These are phyloP conservation scores for Ogataea henricii DNA, from an alignment of 805 yeast species.

Conservation along the genomic window DNA sequence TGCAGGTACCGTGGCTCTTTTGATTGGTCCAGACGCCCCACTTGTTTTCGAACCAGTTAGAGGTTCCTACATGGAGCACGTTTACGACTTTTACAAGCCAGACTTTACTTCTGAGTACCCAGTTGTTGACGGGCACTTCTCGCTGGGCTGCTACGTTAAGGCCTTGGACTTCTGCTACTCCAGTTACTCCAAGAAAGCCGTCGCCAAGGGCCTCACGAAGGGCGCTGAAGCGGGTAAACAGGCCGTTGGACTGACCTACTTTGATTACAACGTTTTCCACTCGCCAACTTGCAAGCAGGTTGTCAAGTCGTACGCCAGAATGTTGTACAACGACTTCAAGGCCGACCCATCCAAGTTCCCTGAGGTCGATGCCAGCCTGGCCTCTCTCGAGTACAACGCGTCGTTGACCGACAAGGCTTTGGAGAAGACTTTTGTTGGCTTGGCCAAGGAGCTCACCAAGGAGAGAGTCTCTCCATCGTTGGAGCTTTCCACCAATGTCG, in stretches of 20 bases:
- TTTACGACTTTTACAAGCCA: constrained; percentile 97
- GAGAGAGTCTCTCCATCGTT: constrained; percentile 79
- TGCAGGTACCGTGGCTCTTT: constrained; percentile 93
- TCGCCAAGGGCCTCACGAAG: constrained; percentile 47
- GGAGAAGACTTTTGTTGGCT: constrained; percentile 81
- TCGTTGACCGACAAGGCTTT: constrained; percentile 76
- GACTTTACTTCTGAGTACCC: constrained; percentile 96
- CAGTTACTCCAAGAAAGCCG: constrained; percentile 76
- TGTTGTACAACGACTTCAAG: constrained; percentile 84
- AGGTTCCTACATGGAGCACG: constrained; percentile 95
- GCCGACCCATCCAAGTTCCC: constrained; percentile 63
- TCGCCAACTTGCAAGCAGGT: constrained; percentile 98
- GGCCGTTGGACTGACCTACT: constrained; percentile 68
- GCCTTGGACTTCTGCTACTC: constrained; percentile 88
- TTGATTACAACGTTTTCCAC: constrained; percentile 95
- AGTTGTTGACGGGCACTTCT: constrained; percentile 95
- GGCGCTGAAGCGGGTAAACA: constrained; percentile 47
- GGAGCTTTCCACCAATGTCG: constrained; percentile 91
- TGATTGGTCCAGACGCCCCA: constrained; percentile 98
- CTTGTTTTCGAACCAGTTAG: constrained; percentile 85
- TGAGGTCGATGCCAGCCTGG: constrained; percentile 55
- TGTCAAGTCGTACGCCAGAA: constrained; percentile 87
- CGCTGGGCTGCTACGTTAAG: constrained; percentile 88
- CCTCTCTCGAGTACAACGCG: constrained; percentile 65
- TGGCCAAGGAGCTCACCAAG: constrained; percentile 68